Conservation (phyloP, 192 early-diverging fungal species). For the Coemansia sp. region DNA sequence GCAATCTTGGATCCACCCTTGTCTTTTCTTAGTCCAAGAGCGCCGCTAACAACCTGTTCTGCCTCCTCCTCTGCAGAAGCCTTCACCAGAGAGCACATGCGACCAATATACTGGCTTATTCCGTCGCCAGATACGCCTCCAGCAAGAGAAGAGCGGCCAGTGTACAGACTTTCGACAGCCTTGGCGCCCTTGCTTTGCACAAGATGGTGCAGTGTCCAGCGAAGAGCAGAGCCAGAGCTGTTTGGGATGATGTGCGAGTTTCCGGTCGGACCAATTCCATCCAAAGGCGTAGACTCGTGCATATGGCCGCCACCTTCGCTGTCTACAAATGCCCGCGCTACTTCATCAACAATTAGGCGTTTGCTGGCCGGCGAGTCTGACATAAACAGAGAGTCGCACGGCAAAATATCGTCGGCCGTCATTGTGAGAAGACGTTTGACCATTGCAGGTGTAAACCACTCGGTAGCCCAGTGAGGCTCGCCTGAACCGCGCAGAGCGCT, state of each 20-base stretch:
- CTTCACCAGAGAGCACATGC: constrained; percentile 46
- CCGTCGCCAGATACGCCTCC: constrained; percentile 47
- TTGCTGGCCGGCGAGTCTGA: constrained; percentile 13
- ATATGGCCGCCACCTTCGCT: constrained; percentile 51
- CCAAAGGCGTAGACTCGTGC: constrained; percentile 41
- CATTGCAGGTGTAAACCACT: constrained; percentile 49
- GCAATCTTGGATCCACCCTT: constrained; percentile 10
- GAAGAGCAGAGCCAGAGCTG: constrained; percentile 40
- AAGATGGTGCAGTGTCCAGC: constrained; percentile 48
- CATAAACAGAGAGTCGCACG: constrained; percentile 48
- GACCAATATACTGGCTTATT: constrained; percentile 35
- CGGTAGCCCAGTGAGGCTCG: constrained; percentile 33
- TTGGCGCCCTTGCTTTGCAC: constrained; percentile 37
- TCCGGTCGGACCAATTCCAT: constrained; percentile 29
- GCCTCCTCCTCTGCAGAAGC: constrained; percentile 45
- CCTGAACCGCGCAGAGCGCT: constrained; percentile 46
- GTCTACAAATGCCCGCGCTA: constrained; percentile 48
- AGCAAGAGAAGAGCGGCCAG: constrained; percentile 44
- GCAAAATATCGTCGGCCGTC: constrained; percentile 38
- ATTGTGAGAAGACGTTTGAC: constrained; percentile 26
- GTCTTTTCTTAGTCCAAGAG: constrained; percentile 18
- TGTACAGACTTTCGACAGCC: constrained; percentile 40
- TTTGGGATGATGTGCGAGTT: constrained; percentile 30
- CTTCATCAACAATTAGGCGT: constrained; percentile 36
- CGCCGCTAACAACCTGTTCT: constrained; percentile 39